Evolutionary conservation across 2,329 filamentous ascomycete species (phyloP).

Genomic region (Beauveria brongniartii): DNA sequence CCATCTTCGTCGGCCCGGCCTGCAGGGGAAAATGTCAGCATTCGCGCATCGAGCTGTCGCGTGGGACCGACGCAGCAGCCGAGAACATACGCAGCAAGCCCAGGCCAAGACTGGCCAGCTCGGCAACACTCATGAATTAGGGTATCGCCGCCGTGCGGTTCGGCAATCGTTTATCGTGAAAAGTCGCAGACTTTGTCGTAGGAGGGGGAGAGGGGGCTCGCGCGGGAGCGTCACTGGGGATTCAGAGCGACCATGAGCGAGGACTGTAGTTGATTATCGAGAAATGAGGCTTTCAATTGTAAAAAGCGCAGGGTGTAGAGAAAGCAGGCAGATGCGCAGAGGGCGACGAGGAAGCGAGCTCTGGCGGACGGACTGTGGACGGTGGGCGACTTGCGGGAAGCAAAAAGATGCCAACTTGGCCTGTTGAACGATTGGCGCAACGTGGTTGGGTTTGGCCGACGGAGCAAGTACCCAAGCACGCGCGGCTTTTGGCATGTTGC

Average conservation of each 20-base stretch:
- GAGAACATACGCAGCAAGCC: constrained; percentile 9
- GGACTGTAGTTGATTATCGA: not conserved
- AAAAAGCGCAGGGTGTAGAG: not conserved
- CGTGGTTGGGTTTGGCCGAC: not conserved
- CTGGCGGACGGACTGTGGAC: not conserved
- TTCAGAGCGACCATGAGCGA: constrained; percentile 16
- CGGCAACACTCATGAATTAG: constrained; percentile 2
- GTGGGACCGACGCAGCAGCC: not conserved
- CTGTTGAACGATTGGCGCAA: not conserved
- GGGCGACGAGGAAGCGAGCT: not conserved
- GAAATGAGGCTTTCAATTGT: not conserved
- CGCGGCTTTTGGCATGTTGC: not conserved
- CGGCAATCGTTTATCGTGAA: not conserved
- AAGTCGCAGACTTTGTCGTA: not conserved
- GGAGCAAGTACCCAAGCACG: not conserved
- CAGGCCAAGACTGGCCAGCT: constrained; percentile 6
- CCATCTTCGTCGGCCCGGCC: constrained; percentile 8
- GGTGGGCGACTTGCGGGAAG: not conserved
- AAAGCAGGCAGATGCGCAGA: not conserved
- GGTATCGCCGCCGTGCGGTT: not conserved
- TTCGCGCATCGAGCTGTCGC: not conserved
- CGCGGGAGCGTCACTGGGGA: constrained; percentile 18
- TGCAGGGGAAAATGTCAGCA: constrained; percentile 4
- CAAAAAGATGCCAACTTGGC: constrained; percentile 4
- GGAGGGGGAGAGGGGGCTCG: constrained; percentile 10